Conservation (phyloP, 140 eudicot species). For the Erigeron philadelphicus region DNA sequence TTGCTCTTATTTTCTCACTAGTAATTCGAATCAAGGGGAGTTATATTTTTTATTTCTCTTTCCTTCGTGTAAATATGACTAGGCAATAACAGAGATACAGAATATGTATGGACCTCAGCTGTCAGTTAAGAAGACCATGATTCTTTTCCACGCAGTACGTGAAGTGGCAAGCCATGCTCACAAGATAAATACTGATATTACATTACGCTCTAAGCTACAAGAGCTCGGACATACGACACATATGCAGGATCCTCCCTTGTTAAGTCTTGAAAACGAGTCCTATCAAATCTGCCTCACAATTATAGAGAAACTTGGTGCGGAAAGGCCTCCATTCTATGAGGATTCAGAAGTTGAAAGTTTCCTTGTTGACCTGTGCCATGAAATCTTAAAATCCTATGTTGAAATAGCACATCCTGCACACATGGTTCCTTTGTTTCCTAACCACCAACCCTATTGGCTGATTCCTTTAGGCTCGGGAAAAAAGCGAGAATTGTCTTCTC, state of each 20-base stretch:
- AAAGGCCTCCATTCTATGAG: constrained; percentile 42
- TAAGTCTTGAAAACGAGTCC: constrained; percentile 87
- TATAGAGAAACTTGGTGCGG: constrained; percentile 59
- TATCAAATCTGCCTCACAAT: constrained; percentile 75
- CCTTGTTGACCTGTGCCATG: constrained; percentile 66
- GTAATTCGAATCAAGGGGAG: not conserved
- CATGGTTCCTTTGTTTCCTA: constrained; percentile 18
- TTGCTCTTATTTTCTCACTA: not conserved
- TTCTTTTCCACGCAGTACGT: constrained; percentile 56
- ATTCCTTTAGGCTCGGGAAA: constrained; percentile 84
- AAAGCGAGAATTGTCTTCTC: constrained; percentile 68
- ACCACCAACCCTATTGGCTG: constrained; percentile 34
- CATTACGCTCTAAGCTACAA: constrained; percentile 55
- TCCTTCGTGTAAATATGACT: constrained; percentile 30
- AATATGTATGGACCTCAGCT: constrained; percentile 56
- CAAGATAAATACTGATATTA: constrained; percentile 48
- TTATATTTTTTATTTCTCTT: constrained; percentile 16
- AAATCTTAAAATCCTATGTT: constrained; percentile 57
- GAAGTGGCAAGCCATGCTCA: constrained; percentile 69
- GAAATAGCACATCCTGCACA: constrained; percentile 44
- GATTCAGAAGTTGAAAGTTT: constrained; percentile 56
- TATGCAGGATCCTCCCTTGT: constrained; percentile 90
- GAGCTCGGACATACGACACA: constrained; percentile 59
- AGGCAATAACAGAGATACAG: constrained; percentile 89
- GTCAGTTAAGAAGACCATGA: constrained; percentile 46